Base-by-base conservation (phyloP, 2,329 filamentous ascomycete species). In the Cytospora schulzeri region DNA sequence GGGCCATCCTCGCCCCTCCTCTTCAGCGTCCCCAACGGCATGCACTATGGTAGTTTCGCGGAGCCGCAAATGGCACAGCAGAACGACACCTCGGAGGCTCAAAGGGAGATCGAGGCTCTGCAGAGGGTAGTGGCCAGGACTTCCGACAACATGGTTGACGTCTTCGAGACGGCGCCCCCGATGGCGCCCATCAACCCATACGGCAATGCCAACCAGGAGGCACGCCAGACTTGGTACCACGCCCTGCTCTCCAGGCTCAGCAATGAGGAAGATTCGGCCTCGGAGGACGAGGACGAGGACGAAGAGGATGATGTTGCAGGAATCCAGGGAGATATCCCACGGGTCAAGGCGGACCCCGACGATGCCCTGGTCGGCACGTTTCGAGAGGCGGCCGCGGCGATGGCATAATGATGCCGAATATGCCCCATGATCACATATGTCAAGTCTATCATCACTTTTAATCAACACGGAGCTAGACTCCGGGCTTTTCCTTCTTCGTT, bases 81-180 rank as follows among this genome's bases (percentile, higher is more conserved):
- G 69, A 82, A 83, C 71, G 85, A 88, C 69, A 83, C 84, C 14
- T 78, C 85, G 64, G 86, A 89, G 73, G 81, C 82, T 28, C 86
- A 88, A 74, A 80, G 85, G 66, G 87, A 89, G 75, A 84, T 81
- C 48, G 87, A 89, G 74, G 86, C 87, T 61, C 75, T 89, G 59
- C 85, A 88, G 72, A 80, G 83, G 68, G 85, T 89, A 4, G 84
- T 89, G 35, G 84, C 84, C 55, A 84, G 83, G 67, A 88, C 87
- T 53, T 87, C 86, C 55, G 85, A 87, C 70, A 87, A 88, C 70
- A 83, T 89, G 76, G 85, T 89, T 64, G 87, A 89, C 71, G 84
- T 89, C 53, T 89, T 88, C 75, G 85, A 88, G 67, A 86, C 88
- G 71, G 81, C 83, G 33, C 84, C 85, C 29, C 83, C 66, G 80